These are phyloP conservation scores for Pholiota molesta DNA, from an alignment of 768 basidiomycete genomes.

Conservation along the genomic window DNA sequence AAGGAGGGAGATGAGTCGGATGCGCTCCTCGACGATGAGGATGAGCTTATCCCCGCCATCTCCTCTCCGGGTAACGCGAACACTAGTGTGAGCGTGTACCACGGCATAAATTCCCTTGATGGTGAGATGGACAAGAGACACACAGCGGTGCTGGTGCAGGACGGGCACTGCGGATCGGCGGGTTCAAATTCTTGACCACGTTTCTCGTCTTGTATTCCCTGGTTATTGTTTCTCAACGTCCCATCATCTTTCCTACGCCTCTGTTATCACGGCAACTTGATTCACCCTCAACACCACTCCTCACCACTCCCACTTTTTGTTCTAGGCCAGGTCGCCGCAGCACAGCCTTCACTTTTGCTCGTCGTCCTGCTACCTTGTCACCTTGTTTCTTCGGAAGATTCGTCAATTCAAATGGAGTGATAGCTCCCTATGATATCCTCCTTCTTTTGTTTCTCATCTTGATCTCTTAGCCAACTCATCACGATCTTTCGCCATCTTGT, in stretches of 20 bases:
- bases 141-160: conserved; percentile 15
- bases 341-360: not conserved
- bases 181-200: not conserved
- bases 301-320: not conserved
- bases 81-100: conserved; percentile 16
- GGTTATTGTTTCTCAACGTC: no score
- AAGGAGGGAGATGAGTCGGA: conserved; percentile 2
- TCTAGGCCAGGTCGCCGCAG: not conserved
- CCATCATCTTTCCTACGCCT: no score
- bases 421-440: not conserved
- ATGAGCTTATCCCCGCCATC: not conserved
- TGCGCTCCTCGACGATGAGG: not conserved
- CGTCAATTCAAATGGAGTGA: not conserved
- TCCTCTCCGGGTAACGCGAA: not conserved
- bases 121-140: conserved; percentile 13
- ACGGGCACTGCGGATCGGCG: not conserved
- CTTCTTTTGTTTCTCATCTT: not conserved
- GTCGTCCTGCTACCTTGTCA: no score
- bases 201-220: not conserved
- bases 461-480: not conserved
- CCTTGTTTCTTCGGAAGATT: no score
- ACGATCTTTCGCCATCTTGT: not conserved
- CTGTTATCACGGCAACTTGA: not conserved
- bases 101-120: conserved; percentile 10
- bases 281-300: not conserved